Percentiles rank a stretch among this genome's conserved stretches.
phyloP scores from a whole-genome alignment of 176 grass and related monocot species.

The Coix lacrymajobi region DNA sequence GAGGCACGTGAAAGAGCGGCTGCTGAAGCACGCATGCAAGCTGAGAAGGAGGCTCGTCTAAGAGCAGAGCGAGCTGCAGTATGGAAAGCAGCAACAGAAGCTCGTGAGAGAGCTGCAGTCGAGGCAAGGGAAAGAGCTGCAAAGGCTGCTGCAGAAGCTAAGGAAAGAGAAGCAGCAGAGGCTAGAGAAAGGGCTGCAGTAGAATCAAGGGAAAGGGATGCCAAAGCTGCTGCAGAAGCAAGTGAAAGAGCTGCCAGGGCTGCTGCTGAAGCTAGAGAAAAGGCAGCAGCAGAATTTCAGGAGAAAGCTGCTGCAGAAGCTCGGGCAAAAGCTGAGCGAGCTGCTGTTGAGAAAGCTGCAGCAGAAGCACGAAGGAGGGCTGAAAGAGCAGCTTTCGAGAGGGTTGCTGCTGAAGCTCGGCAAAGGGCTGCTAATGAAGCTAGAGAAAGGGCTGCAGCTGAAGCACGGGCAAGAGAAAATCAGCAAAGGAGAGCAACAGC shows the following conservation, averaged over 20 bases:
- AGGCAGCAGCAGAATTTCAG: slow-evolving; percentile 27
- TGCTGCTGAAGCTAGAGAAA: slow-evolving; percentile 41
- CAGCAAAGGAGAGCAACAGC: slow-evolving; percentile 17
- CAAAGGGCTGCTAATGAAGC: slow-evolving; percentile 46
- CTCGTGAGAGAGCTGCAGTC: slow-evolving; percentile 43
- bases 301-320: slow-evolving; percentile 38
- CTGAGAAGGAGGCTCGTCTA: slow-evolving; percentile 39
- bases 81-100: slow-evolving; percentile 41
- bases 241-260: slow-evolving; percentile 14
- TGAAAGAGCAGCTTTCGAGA: slow-evolving; percentile 46
- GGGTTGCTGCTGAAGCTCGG: slow-evolving; percentile 39
- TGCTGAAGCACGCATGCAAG: slow-evolving; percentile 36
- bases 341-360: slow-evolving; percentile 49
- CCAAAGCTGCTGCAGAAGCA: slow-evolving; percentile 17
- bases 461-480: slow-evolving; percentile 42
- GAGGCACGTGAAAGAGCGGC: slow-evolving; percentile 48
- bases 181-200: slow-evolving; percentile 17
- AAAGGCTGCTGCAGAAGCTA: slow-evolving; percentile 16
- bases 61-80: slow-evolving; percentile 46
- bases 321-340: slow-evolving; percentile 36
- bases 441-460: slow-evolving; percentile 43
- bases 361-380: slow-evolving; percentile 44
- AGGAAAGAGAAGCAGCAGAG: slow-evolving; percentile 19
- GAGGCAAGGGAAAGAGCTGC: slow-evolving; percentile 34
- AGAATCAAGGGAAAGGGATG: slow-evolving; percentile 16